These are phyloP conservation scores for Penicillium sp. DNA, from an alignment of 2,329 filamentous ascomycete genomes.

Conservation along the genomic window DNA sequence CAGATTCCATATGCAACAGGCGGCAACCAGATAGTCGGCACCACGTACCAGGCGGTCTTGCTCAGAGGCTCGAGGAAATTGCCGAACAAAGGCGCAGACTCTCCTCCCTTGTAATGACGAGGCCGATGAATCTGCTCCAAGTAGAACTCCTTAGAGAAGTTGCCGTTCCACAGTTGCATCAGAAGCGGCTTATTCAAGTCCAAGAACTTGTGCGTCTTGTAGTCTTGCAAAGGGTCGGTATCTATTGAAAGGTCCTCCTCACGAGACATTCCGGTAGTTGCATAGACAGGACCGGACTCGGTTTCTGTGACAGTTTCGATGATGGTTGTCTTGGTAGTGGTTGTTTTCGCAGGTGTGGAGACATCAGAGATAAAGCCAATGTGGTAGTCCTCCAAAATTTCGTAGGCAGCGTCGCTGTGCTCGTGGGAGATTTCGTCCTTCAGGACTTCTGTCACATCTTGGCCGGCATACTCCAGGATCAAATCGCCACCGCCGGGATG, in stretches of 20 bases:
- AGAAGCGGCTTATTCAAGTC: conserved; percentile 82
- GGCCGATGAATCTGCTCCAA: conserved; percentile 93
- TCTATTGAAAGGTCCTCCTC: conserved; percentile 83
- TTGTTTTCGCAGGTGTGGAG: conserved; percentile 41
- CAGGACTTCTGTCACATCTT: conserved; percentile 78
- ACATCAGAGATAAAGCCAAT: conserved; percentile 73
- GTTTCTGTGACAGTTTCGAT: conserved; percentile 30
- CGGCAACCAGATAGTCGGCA: conserved; percentile 84
- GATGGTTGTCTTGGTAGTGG: conserved; percentile 24
- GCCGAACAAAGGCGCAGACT: conserved; percentile 88
- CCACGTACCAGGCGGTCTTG: conserved; percentile 89
- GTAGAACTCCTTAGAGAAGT: conserved; percentile 94
- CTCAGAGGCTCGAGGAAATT: conserved; percentile 98
- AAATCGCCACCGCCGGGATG: conserved; percentile 89
- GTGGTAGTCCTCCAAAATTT: conserved; percentile 82
- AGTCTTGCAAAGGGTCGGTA: conserved; percentile 73
- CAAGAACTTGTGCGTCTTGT: conserved; percentile 87
- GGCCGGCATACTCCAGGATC: conserved; percentile 83
- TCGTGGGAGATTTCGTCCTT: conserved; percentile 76
- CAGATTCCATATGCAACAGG: conserved; percentile 68
- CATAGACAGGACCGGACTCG: conserved; percentile 39
- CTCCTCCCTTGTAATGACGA: conserved; percentile 89
- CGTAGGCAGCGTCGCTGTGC: conserved; percentile 92
- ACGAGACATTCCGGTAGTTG: conserved; percentile 77
- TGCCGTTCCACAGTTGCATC: conserved; percentile 80